Base-by-base conservation (phyloP, 2,329 filamentous ascomycete genomes). In the Metarhizium sp. region DNA sequence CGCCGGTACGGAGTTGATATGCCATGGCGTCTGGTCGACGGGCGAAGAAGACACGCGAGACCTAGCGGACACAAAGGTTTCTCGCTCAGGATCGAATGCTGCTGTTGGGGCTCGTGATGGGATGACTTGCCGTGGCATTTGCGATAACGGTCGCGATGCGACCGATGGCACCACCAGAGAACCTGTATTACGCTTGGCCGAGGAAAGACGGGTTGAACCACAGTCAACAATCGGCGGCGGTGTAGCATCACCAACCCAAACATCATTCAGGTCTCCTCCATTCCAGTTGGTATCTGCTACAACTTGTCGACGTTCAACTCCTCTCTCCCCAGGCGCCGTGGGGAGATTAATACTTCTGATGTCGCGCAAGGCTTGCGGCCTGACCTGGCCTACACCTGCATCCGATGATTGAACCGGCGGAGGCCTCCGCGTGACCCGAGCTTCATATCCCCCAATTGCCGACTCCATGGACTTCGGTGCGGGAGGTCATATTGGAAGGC, bases 51-150 rank as follows among this genome's bases (percentile, higher is more conserved):
- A 50, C 16, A 13, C 6, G 32, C 16, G 30, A 38, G 52, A 40
- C 45, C 52, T 48, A 40, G 52, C 52, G 30, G 52, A 53, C 14
- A 53, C 20, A 29, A 47, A 52, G 18, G 45, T 53, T 13, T 53
- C 52, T 42, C 45, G 52, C 10, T 53, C 52, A 38, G 38, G 14
- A 49, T 50, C 45, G 47, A 42, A 38, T 18, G 29, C 10, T 20
- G 48, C n/a, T 20, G 32, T 50, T 38, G 5, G 32, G 3, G 16
- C 16, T 11, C 13, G 48, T 29, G 32, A 18, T 36, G 32, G 29
- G 14, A 38, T 5, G 6, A 38, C 48, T 18, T 25, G 48, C 16
- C 10, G 8, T 18, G n/a, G 13, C 25, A 18, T 11, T 6, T 8
- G 3, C 30, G 20, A 6, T 16, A 16, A 30, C 14, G 25, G 13